Evolutionary conservation across 495 filamentous ascomycete species (phyloP).

Genomic region (Polyplosphaeria fusca): DNA sequence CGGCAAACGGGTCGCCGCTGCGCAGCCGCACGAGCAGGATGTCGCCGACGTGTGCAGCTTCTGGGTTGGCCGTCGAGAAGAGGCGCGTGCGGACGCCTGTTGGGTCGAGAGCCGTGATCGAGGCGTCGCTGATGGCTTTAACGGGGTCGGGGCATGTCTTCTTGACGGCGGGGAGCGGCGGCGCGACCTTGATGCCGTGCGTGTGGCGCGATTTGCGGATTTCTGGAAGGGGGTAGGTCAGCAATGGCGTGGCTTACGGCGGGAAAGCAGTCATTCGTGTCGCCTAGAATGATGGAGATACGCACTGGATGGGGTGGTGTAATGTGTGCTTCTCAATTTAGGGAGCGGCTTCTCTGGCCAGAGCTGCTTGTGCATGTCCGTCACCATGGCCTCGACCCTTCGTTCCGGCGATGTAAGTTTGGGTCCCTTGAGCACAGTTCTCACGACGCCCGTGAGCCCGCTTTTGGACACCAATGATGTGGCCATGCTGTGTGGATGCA

Average conservation of each 20-base stretch:
- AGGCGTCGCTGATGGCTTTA: slow-evolving; percentile 55
- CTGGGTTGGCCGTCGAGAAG: slow-evolving; percentile 70
- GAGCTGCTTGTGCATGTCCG: too few species aligned
- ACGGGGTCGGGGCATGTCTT: slow-evolving; percentile 55
- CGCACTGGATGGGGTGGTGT: too few species aligned
- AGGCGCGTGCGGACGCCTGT: slow-evolving; percentile 75
- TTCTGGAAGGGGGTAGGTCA: background rate
- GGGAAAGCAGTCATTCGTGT: background rate
- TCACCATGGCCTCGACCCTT: too few species aligned
- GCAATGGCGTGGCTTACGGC: background rate
- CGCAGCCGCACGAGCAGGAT: slow-evolving; percentile 83
- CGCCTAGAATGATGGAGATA: too few species aligned
- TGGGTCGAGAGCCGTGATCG: slow-evolving; percentile 74
- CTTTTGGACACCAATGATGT: background rate
- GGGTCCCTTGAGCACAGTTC: too few species aligned
- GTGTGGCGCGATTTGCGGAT: background rate
- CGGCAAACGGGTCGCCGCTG: slow-evolving; percentile 84
- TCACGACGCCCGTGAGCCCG: background rate
- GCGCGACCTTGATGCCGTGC: slow-evolving; percentile 10
- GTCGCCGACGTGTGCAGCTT: slow-evolving; percentile 76
- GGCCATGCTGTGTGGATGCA: background rate
- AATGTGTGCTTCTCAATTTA: too few species aligned
- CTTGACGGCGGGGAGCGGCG: slow-evolving; percentile 25
- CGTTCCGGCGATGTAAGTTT: too few species aligned
- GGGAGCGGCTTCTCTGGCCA: too few species aligned